A percentile compares a stretch with the other conserved stretches of the same genome.
Evolutionary conservation across 1,284 basidiomycete species (phyloP).

Genomic region (Cutaneotrichosporon sp.): DNA sequence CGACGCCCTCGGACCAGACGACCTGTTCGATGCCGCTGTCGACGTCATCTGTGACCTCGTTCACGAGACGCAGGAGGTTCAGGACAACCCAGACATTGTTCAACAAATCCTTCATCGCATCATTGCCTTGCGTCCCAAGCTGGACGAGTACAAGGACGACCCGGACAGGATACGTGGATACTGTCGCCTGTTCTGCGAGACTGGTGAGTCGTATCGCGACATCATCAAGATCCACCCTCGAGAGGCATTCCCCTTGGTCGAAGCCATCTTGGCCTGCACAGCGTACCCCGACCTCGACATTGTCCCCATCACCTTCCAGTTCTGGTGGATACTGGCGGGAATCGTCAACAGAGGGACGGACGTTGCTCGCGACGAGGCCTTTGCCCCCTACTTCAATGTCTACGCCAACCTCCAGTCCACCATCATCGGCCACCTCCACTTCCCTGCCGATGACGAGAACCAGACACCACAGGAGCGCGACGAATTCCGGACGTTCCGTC

Average conservation of each 20-base stretch:
- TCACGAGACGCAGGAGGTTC: conserved; percentile 96
- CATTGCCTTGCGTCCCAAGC: conserved; percentile 66
- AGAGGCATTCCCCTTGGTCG: conserved; percentile 88
- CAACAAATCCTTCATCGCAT: conserved; percentile 80
- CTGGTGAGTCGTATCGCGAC: conserved; percentile 90
- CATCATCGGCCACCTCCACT: conserved; percentile 89
- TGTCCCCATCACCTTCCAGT: conserved; percentile 95
- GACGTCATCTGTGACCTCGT: conserved; percentile 92
- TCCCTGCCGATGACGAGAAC: conserved; percentile 74
- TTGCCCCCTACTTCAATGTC: conserved; percentile 65
- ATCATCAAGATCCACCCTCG: conserved; percentile 86
- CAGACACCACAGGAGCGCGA: conserved; percentile 84
- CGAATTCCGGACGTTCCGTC: conserved; percentile 90
- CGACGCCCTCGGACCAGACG: conserved; percentile 76
- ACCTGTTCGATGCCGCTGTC: conserved; percentile 87
- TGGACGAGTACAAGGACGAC: conserved; percentile 65
- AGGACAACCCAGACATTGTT: conserved; percentile 88
- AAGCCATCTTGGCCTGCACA: conserved; percentile 91
- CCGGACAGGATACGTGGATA: conserved; percentile 85
- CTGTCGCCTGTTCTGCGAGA: conserved; percentile 89
- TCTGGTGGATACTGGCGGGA: conserved; percentile 92
- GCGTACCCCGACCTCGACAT: conserved; percentile 93
- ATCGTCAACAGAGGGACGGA: conserved; percentile 60
- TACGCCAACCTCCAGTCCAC: conserved; percentile 80
- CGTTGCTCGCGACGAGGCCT: conserved; percentile 27